Evolutionary conservation across 305 asterid species (phyloP).

Genomic region (Fraxinus nigra): DNA sequence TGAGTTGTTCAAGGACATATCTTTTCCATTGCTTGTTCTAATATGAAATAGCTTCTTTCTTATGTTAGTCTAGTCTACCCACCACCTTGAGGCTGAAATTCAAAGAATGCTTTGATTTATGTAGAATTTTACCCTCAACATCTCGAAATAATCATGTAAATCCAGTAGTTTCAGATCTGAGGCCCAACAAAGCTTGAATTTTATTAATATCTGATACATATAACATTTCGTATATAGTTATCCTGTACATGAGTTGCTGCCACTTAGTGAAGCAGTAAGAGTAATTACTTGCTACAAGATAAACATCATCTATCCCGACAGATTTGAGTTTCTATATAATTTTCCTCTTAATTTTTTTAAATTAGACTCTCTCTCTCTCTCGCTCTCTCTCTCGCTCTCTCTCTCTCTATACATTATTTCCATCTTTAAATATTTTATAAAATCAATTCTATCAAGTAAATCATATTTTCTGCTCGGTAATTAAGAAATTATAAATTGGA

Average conservation of each 20-base stretch:
- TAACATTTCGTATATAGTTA: neutral
- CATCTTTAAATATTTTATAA: neutral
- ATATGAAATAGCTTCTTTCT: slow-evolving; percentile 3
- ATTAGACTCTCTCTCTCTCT: neutral
- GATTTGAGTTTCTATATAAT: neutral
- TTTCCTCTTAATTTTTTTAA: neutral
- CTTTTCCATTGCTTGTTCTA: neutral
- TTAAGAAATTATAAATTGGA: neutral
- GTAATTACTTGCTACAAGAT: neutral
- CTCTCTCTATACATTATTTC: neutral
- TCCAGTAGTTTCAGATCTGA: neutral
- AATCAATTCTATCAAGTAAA: neutral
- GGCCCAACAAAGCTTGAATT: neutral
- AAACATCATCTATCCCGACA: neutral
- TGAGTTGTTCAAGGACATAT: neutral
- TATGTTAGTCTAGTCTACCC: neutral
- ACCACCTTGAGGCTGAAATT: neutral
- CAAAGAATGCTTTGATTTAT: neutral
- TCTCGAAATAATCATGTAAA: neutral
- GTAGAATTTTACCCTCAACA: neutral
- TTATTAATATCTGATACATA: neutral
- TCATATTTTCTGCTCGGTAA: neutral
- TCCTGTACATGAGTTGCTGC: neutral
- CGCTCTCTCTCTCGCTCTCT: neutral
- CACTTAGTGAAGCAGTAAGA: neutral